Evolutionary conservation across 768 basidiomycete genomes (phyloP), one percentile per base, ranked within the genome.

Genomic region (Tephrocybe sp.): DNA sequence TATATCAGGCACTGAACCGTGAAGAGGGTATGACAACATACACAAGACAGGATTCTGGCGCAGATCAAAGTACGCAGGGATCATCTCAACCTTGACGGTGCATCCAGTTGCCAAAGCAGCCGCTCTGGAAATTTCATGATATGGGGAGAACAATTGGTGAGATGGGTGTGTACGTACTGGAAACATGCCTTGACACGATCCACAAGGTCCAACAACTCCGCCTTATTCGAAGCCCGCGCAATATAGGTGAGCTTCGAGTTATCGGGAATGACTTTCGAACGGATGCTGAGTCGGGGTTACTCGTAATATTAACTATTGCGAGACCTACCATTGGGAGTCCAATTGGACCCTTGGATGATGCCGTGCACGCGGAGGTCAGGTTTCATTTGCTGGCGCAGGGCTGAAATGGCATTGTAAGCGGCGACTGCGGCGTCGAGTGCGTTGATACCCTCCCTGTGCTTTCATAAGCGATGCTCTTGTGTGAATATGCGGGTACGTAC

Each of bases 341-440:
- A 85, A 56, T 86, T 73, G 28, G 77, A 78, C 26, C 89, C 89
- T 57, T 82, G 71, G 26, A 94, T 76, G 43, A 90, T 74, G 3
- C 93, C 90, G 60, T 93, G 87, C 6, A 93, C 74, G 20, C 93
- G 85, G 56, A 86, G 79, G 40, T 85, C 81, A 0, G 93, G 93
- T 64, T 85, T 84, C 53, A 93, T 83, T 70, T 96, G 93, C 66
- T 96, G 93, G 11, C 93, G 80, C 41, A 96, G 76, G 20, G 84
- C 83, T 3, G 91, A 86, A 36, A 96, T 77, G 41, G 80, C 77
- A 7, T 85, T 83, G 65, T 95, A 94, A 0, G 91, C 88, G 8
- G 91, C 69, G 64, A 93, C 88, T 0, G 92, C 92, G 0, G 93
- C 93, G 61, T 95, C 93, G 38, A 92, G 78, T 11, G 92, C 90